Percentiles rank a stretch among this genome's conserved stretches.
phyloP scores from a whole-genome alignment of 164 flowering plant species.

The Buxus sempervirens region DNA sequence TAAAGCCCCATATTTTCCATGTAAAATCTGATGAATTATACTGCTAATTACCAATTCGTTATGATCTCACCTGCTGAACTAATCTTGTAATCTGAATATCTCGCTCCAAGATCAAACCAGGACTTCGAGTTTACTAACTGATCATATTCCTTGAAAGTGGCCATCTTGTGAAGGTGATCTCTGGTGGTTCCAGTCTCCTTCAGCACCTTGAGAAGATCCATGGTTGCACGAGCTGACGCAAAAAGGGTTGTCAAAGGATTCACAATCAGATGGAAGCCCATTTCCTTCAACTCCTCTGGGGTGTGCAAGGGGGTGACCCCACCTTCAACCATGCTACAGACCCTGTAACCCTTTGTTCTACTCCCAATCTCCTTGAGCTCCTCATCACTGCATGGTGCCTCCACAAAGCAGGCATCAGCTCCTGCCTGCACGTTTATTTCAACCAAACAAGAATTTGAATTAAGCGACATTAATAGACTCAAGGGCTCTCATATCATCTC shows the following conservation, averaged over 20 bases:
- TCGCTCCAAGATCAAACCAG: constrained; percentile 23
- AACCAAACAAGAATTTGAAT: no score
- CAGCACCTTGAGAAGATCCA: constrained; percentile 20
- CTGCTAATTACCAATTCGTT: neutral
- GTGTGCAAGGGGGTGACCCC: constrained; percentile 33
- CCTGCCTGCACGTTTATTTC: constrained; percentile 24
- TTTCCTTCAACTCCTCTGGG: constrained; percentile 27
- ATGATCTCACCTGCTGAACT: neutral
- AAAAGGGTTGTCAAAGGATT: constrained; percentile 23
- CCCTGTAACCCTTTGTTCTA: constrained; percentile 18
- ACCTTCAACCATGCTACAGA: constrained; percentile 32
- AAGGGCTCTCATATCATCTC: no score
- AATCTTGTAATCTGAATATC: constrained; percentile 12
- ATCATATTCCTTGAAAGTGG: constrained; percentile 28
- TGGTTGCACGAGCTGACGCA: constrained; percentile 25
- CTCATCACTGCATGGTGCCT: constrained; percentile 28
- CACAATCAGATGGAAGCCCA: constrained; percentile 27
- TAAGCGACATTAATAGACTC: no score
- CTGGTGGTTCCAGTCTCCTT: constrained; percentile 27
- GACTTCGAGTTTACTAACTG: constrained; percentile 22
- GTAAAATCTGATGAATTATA: neutral
- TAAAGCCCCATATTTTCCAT: neutral
- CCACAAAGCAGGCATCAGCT: constrained; percentile 34
- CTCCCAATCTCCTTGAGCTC: constrained; percentile 28
- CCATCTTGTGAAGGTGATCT: constrained; percentile 18